A percentile compares a stretch with the other conserved stretches of the same genome.
Conservation (phyloP, 2,329 filamentous ascomycete species). For the Fusarium pseudoanthophilum region DNA sequence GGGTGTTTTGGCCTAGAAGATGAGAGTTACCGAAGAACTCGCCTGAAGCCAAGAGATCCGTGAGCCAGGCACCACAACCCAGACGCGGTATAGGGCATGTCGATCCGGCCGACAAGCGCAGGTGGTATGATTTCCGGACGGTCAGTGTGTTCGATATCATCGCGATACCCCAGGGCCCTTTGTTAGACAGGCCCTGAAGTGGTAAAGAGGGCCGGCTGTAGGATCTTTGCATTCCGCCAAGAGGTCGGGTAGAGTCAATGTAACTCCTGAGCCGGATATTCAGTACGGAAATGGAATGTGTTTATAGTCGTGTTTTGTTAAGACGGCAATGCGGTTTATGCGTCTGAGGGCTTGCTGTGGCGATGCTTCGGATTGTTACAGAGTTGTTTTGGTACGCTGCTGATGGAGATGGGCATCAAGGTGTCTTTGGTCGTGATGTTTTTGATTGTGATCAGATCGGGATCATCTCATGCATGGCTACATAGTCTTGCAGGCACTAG, state of each 20-base stretch:
- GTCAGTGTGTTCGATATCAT: conserved; percentile 1
- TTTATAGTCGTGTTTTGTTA: neutral
- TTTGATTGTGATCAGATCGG: neutral
- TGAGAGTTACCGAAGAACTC: neutral
- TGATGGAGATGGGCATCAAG: neutral
- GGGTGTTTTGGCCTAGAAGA: neutral
- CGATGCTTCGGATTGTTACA: neutral
- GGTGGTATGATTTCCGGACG: neutral
- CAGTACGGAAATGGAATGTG: neutral
- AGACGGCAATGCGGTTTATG: neutral
- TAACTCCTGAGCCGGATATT: neutral
- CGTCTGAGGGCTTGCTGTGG: neutral
- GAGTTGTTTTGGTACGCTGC: neutral
- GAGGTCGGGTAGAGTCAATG: neutral
- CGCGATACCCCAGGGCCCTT: neutral
- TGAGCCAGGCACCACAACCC: neutral
- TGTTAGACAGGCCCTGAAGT: neutral
- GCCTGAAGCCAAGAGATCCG: conserved; percentile 2
- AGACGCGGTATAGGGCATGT: neutral
- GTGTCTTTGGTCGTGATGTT: neutral
- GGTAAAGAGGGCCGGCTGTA: neutral
- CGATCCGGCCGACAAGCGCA: neutral
- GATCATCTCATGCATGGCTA: neutral
- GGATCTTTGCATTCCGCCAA: neutral
- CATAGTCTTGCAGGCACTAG: neutral